Conservation (phyloP, 1,284 basidiomycete genomes). For the Anthracocystis walkeri region DNA sequence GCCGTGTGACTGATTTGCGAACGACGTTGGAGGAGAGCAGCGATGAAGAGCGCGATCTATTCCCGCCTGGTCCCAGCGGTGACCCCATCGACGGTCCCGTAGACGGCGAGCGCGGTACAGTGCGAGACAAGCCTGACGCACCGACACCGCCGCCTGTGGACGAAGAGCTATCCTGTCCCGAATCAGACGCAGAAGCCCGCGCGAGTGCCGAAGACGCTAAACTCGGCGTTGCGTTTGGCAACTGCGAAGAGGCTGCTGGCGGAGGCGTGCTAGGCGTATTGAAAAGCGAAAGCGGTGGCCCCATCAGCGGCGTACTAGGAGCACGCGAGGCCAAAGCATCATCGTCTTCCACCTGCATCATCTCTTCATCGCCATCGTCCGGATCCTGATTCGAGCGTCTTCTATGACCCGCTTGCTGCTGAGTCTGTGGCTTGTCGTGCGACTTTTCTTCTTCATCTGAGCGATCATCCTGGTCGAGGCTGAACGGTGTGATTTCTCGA, state of each 20-base stretch:
- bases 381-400: conserved; percentile 18
- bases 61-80: conserved; percentile 20
- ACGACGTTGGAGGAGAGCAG: conserved; percentile 38
- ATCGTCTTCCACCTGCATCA: conserved; percentile 43
- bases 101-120: conserved; percentile 23
- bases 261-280: conserved; percentile 36
- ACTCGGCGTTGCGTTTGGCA: conserved; percentile 2
- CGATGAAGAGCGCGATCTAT: conserved; percentile 32
- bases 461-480: conserved; percentile 30
- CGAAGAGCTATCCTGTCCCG: conserved; percentile 49
- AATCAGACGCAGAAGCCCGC: conserved; percentile 40
- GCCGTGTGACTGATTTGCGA: conserved; percentile 34
- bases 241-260: conserved; percentile 15
- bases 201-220: conserved; percentile 23
- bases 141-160: conserved; percentile 19
- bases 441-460: conserved; percentile 16
- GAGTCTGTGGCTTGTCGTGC: background rate
- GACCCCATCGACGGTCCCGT: conserved; percentile 25
- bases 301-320: conserved; percentile 36
- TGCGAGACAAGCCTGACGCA: conserved; percentile 9
- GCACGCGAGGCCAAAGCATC: conserved; percentile 16
- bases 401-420: conserved; percentile 9
- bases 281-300: conserved; percentile 32
- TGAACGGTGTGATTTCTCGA: conserved; percentile 51
- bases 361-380: conserved; percentile 45